These are phyloP conservation scores for Zalerion maritima DNA, from an alignment of 495 filamentous ascomycete species.

Conservation along the genomic window DNA sequence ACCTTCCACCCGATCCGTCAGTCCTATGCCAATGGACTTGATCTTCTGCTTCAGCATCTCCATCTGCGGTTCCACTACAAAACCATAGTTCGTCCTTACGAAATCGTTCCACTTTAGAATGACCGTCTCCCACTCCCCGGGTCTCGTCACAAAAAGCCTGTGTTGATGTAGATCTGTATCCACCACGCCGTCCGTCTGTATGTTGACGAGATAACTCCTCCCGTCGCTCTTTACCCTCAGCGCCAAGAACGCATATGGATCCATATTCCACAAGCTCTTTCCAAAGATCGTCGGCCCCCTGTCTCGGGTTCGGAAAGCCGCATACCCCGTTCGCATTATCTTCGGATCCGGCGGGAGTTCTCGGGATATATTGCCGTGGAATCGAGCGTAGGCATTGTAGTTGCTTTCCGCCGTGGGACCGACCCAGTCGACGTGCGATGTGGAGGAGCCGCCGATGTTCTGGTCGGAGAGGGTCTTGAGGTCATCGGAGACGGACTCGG, in stretches of 20 bases:
- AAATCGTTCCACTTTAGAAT: constrained; percentile 81
- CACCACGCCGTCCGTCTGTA: constrained; percentile 86
- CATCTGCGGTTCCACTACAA: constrained; percentile 79
- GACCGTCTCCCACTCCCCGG: constrained; percentile 86
- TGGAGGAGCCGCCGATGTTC: constrained; percentile 76
- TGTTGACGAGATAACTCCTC: constrained; percentile 81
- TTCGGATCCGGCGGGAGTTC: constrained; percentile 65
- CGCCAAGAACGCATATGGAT: constrained; percentile 75
- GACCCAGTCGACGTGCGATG: constrained; percentile 53
- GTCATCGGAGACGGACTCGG: constrained; percentile 38
- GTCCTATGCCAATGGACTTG: constrained; percentile 66
- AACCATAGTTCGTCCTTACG: constrained; percentile 83
- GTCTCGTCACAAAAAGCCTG: constrained; percentile 63
- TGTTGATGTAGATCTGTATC: constrained; percentile 94
- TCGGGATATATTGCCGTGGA: constrained; percentile 78
- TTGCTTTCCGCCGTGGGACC: constrained; percentile 24
- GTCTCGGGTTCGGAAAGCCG: constrained; percentile 67
- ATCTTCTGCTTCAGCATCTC: constrained; percentile 76
- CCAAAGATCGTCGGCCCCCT: constrained; percentile 57
- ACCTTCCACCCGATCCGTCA: constrained; percentile 80
- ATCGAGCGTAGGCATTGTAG: constrained; percentile 42
- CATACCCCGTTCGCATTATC: constrained; percentile 65
- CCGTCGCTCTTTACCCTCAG: constrained; percentile 87
- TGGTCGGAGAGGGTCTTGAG: constrained; percentile 79
- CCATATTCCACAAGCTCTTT: constrained; percentile 69